Base-by-base conservation (phyloP, 1,284 basidiomycete genomes). In the Naganishia sp. region DNA sequence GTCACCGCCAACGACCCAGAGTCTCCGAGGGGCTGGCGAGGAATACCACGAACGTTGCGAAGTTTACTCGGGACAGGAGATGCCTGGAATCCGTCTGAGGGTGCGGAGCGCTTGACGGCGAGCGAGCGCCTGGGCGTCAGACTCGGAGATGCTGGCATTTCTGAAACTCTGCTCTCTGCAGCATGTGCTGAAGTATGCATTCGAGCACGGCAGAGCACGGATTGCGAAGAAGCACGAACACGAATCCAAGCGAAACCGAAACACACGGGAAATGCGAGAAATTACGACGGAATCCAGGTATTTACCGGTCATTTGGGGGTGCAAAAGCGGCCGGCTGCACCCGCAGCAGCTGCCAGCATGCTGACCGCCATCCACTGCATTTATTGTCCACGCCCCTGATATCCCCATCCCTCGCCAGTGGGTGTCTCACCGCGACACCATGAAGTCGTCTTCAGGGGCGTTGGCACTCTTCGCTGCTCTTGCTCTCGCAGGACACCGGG, bases 401-500 rank as follows among this genome's bases (percentile, higher is more conserved):
- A 21, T 39, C 7, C 33, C 10, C 33, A 7, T 39, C 25, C 31
- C 46, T 44, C 16, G 21, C 10, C 55, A 36, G 9, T 2, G 5
- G 3, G 21, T 42, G 23, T 16, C 9, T 23, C 16, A 15, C 54
- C 16, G 11, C 39, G 43, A 9, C 53, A 36, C 15, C 42, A 65
- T 50, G 48, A 65, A 49, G 45, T 36, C 45, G n/a, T 43, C 36
- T 36, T 43, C 55, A 3, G 28, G 39, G 15, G 23, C n/a, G 18
- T 46, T 50, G 16, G 76, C 90, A 60, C 79, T 92, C 55, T 73
- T 86, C 39, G 82, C 88, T 73, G 88, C 88, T 60, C 84, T 87
- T 73, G 91, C 69, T 86, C 88, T 74, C 88, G 90, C 69, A 81
- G 82, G 72, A 81, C 90, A 28, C 86, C 89, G 23, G 81, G 82